A percentile compares a stretch with the other conserved stretches of the same genome.
Conservation (phyloP, 2,329 filamentous ascomycete species). For the Phialocephala subalpina region DNA sequence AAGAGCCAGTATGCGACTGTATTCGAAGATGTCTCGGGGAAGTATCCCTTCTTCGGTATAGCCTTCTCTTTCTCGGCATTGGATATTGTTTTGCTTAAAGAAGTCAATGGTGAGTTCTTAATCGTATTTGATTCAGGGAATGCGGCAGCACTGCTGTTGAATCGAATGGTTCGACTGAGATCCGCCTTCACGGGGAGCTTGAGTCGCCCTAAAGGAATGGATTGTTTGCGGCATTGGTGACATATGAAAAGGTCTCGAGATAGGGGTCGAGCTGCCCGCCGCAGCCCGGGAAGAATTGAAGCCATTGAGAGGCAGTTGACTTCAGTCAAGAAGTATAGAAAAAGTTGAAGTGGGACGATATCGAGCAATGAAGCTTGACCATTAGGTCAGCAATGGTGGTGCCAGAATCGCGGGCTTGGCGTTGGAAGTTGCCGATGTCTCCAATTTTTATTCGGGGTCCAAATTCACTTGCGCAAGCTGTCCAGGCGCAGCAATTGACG, state of each 20-base stretch:
- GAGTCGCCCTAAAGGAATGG: slow-evolving; percentile 21
- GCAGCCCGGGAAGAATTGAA: slow-evolving; percentile 41
- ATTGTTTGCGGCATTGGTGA: slow-evolving; percentile 40
- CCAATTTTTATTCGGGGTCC: slow-evolving; percentile 3
- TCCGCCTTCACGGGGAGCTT: slow-evolving; percentile 35
- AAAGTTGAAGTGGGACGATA: slow-evolving; percentile 25
- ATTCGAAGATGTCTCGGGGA: slow-evolving; percentile 70
- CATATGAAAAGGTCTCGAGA: slow-evolving; percentile 43
- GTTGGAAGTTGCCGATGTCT: neutral
- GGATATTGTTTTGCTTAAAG: slow-evolving; percentile 37
- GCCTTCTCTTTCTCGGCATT: slow-evolving; percentile 14
- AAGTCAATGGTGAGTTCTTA: slow-evolving; percentile 35
- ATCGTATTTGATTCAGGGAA: slow-evolving; percentile 22
- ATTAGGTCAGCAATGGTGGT: slow-evolving; percentile 24
- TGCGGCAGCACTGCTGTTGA: slow-evolving; percentile 39
- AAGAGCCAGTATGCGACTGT: slow-evolving; percentile 91
- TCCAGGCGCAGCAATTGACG: slow-evolving; percentile 1
- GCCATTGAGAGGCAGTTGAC: slow-evolving; percentile 38
- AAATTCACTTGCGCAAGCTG: slow-evolving; percentile 15
- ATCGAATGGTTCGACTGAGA: slow-evolving; percentile 38
- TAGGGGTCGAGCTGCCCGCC: slow-evolving; percentile 39
- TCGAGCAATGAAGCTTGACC: slow-evolving; percentile 13
- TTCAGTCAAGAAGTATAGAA: slow-evolving; percentile 14
- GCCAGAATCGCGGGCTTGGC: slow-evolving; percentile 21
- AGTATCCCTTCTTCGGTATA: slow-evolving; percentile 35